Evolutionary conservation across 2,329 filamentous ascomycete species (phyloP).

Genomic region (Magnaporthales sp.): DNA sequence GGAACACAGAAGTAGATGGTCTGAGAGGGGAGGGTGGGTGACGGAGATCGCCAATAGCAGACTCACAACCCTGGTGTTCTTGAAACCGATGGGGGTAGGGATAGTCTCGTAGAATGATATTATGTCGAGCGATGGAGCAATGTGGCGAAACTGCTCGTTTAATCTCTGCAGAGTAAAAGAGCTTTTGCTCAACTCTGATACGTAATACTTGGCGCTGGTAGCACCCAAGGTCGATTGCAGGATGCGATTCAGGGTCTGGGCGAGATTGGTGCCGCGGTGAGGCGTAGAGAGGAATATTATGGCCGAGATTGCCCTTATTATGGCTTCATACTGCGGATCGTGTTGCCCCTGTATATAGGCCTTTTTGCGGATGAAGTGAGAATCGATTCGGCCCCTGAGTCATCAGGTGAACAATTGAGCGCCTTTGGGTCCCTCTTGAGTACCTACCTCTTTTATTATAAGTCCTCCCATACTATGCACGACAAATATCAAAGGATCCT

Average conservation of each 20-base stretch:
- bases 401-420: too few relatives aligned
- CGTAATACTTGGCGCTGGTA: slow-evolving; percentile 8
- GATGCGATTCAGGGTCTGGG: slow-evolving; percentile 16
- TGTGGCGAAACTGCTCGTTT: slow-evolving; percentile 21
- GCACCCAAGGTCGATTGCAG: slow-evolving; percentile 8
- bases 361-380: slow-evolving; percentile 15
- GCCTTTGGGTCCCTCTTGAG: neutral
- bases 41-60: neutral
- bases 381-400: neutral
- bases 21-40: neutral
- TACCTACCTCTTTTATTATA: slow-evolving; percentile 14
- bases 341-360: slow-evolving; percentile 18
- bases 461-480: slow-evolving; percentile 27
- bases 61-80: neutral
- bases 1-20: neutral
- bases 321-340: slow-evolving; percentile 7
- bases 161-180: slow-evolving; percentile 14
- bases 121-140: slow-evolving; percentile 14
- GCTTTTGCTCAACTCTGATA: slow-evolving; percentile 12
- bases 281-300: slow-evolving; percentile 23
- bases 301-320: slow-evolving; percentile 14
- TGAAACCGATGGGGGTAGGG: slow-evolving; percentile 8
- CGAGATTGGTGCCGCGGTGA: slow-evolving; percentile 20
- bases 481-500: slow-evolving; percentile 19
- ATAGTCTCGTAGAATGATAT: slow-evolving; percentile 22